Evolutionary conservation across 352 stramenopile genomes (phyloP).

Genomic region (Phytophthora ramorum): DNA sequence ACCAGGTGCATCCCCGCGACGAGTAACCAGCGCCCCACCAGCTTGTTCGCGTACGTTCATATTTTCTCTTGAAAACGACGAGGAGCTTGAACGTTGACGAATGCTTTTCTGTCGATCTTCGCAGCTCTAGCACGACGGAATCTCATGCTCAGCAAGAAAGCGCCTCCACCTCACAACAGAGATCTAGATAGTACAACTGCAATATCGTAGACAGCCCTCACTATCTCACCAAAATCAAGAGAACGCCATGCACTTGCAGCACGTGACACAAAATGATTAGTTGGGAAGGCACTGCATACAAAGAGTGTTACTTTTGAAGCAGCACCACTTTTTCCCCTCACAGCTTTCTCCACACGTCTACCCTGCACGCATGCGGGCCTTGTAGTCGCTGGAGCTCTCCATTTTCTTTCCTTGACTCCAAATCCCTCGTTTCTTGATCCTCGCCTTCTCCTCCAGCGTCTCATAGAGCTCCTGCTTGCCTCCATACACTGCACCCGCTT

Average conservation of each 20-base stretch:
- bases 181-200: conserved; percentile 15
- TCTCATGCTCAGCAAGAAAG: conserved; percentile 23
- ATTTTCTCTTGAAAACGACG: not conserved
- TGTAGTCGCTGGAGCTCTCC: conserved; percentile 81
- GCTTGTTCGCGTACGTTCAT: conserved; percentile 34
- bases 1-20: conserved; percentile 27
- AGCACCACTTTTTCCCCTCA: too few species aligned
- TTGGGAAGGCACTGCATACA: not conserved
- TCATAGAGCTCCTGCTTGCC: conserved; percentile 75
- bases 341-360: conserved; percentile 16
- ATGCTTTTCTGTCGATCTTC: not conserved
- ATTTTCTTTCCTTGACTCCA: conserved; percentile 82
- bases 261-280: not conserved
- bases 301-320: too few species aligned
- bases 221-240: not conserved
- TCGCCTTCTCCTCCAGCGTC: conserved; percentile 64
- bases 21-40: conserved; percentile 30
- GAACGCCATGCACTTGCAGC: not conserved
- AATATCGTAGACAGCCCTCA: conserved; percentile 26
- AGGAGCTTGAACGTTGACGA: conserved; percentile 6
- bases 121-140: conserved; percentile 33
- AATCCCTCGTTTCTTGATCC: conserved; percentile 71
- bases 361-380: conserved; percentile 62
- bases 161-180: not conserved
- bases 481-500: conserved; percentile 84